Evolutionary conservation across 2,329 filamentous ascomycete species (phyloP).

Genomic region (Verticillium longisporum): DNA sequence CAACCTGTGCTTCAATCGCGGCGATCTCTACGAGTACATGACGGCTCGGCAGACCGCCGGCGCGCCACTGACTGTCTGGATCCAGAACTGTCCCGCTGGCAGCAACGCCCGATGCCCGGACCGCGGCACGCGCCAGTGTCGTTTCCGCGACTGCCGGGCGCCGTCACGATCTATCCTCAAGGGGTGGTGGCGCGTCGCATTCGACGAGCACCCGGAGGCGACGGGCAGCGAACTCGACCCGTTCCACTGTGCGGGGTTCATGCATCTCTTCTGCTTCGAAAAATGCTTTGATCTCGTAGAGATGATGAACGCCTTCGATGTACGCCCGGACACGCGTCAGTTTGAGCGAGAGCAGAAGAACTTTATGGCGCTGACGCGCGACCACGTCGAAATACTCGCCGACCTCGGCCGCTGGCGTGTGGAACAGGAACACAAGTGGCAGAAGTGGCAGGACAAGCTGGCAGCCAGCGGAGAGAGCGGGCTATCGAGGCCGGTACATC

Average conservation of each 20-base stretch:
- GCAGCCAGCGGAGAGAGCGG: not conserved
- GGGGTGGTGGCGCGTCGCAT: constrained; percentile 55
- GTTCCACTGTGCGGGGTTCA: constrained; percentile 52
- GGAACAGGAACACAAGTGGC: not conserved
- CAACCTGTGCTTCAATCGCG: constrained; percentile 24
- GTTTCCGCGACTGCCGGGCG: constrained; percentile 47
- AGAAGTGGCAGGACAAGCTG: not conserved
- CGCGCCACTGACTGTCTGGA: constrained; percentile 45
- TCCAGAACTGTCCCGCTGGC: constrained; percentile 54
- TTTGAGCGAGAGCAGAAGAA: constrained; percentile 44
- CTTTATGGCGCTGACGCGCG: constrained; percentile 35
- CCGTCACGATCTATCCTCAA: constrained; percentile 41
- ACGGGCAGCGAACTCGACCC: constrained; percentile 42
- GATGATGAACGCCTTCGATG: constrained; percentile 33
- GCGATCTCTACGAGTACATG: constrained; percentile 42
- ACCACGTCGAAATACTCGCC: constrained; percentile 17
- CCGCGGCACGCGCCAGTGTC: constrained; percentile 42
- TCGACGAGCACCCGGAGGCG: constrained; percentile 53
- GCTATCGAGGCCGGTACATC: constrained; percentile 2
- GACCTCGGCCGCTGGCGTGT: not conserved
- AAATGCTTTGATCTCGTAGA: constrained; percentile 48
- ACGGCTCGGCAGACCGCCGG: constrained; percentile 26
- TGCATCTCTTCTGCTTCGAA: constrained; percentile 67
- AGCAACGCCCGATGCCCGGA: constrained; percentile 40
- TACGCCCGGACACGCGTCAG: constrained; percentile 44